Conservation (phyloP, 495 filamentous ascomycete species). For the Aspergillus asperescens region DNA sequence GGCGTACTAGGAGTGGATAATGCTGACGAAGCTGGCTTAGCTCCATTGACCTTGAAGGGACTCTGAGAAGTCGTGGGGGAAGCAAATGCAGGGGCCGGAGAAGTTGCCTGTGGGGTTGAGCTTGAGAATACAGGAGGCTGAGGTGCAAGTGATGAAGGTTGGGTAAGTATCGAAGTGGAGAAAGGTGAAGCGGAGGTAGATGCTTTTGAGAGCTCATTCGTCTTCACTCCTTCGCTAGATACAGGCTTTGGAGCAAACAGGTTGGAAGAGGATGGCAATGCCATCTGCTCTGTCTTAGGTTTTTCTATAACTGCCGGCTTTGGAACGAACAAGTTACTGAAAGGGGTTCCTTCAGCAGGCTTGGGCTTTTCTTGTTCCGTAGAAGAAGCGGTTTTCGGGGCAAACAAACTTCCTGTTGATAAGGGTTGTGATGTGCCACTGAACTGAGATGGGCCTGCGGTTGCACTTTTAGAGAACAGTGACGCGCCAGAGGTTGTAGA, state of each 20-base stretch:
- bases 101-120: slow-evolving; percentile 7
- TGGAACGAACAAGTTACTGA: slow-evolving; percentile 28
- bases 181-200: slow-evolving; percentile 5
- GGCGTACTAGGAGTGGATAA: neutral
- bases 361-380: slow-evolving; percentile 19
- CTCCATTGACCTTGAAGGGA: slow-evolving; percentile 14
- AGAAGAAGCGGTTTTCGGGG: slow-evolving; percentile 20
- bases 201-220: slow-evolving; percentile 9
- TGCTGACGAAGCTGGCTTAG: neutral
- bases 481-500: slow-evolving; percentile 11
- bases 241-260: slow-evolving; percentile 16
- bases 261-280: slow-evolving; percentile 12
- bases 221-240: slow-evolving; percentile 13
- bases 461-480: slow-evolving; percentile 19
- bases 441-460: slow-evolving; percentile 5
- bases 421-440: slow-evolving; percentile 20
- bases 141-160: slow-evolving; percentile 7
- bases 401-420: slow-evolving; percentile 20
- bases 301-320: slow-evolving; percentile 14
- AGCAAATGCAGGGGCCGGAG: neutral
- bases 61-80: slow-evolving; percentile 4
- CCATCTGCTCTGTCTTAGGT: slow-evolving; percentile 14
- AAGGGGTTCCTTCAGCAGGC: slow-evolving; percentile 18
- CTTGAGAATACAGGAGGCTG: slow-evolving; percentile 12
- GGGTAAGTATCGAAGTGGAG: neutral